These are phyloP conservation scores for Beauveria caledonica DNA, from an alignment of 2,329 filamentous ascomycete genomes.

Conservation along the genomic window DNA sequence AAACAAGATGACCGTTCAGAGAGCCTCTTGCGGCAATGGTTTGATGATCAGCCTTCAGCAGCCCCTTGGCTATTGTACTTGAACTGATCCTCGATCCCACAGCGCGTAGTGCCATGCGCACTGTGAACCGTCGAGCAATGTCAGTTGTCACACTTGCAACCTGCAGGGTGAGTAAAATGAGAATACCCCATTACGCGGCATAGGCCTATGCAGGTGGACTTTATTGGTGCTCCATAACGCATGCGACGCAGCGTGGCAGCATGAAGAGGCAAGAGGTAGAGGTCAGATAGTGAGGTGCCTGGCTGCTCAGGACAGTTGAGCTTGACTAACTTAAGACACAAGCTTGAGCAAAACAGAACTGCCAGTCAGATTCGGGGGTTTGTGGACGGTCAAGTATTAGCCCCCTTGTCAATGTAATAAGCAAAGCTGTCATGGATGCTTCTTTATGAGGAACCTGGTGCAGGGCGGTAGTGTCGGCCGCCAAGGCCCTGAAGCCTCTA, in stretches of 20 bases:
- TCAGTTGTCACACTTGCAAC: background rate
- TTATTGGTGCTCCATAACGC: background rate
- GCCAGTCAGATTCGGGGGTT: background rate
- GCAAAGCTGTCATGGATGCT: background rate
- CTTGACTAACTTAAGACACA: background rate
- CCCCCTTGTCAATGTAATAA: background rate
- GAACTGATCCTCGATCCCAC: background rate
- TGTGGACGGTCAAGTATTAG: background rate
- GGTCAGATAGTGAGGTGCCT: background rate
- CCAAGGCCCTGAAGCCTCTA: background rate
- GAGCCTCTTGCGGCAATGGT: background rate
- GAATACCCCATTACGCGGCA: background rate
- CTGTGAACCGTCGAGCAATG: background rate
- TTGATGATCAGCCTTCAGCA: too few relatives aligned
- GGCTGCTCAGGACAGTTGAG: background rate
- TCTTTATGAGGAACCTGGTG: background rate
- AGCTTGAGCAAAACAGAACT: background rate
- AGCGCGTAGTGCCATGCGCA: background rate
- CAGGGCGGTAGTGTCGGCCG: too few relatives aligned
- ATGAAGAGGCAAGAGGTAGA: too few relatives aligned
- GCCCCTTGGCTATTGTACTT: background rate
- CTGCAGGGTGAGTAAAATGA: constrained; percentile 9
- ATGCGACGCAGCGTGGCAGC: background rate
- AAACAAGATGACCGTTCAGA: background rate
- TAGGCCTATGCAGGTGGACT: constrained; percentile 4